Percentiles rank a stretch among this genome's conserved stretches.
Evolutionary conservation across 805 yeast genomes (phyloP).

Genomic region (Saccharomycopsis vini): DNA sequence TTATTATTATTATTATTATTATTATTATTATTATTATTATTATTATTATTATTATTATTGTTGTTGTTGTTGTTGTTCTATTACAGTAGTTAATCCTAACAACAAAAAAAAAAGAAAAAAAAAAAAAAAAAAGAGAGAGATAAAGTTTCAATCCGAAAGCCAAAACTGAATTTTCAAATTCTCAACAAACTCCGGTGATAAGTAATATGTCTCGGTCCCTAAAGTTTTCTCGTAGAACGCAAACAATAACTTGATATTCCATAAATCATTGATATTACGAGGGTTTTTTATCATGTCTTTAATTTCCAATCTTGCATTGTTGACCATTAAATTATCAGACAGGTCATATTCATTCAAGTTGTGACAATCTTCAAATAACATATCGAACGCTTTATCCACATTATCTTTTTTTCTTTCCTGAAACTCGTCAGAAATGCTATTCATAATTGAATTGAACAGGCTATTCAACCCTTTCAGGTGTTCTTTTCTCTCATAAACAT

Average conservation of each 20-base stretch:
- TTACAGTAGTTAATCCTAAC: background rate
- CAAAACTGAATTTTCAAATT: slow-evolving; percentile 38
- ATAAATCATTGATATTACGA: slow-evolving; percentile 41
- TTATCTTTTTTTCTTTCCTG: background rate
- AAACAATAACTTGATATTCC: slow-evolving; percentile 56
- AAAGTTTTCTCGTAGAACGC: slow-evolving; percentile 44
- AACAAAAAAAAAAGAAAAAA: background rate
- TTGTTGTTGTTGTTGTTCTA: background rate
- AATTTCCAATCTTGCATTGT: slow-evolving; percentile 51
- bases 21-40: no score
- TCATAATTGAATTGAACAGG: slow-evolving; percentile 26
- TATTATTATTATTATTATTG: background rate
- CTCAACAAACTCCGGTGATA: slow-evolving; percentile 45
- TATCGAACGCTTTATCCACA: slow-evolving; percentile 13
- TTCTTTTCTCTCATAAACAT: slow-evolving; percentile 37
- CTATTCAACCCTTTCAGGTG: slow-evolving; percentile 19
- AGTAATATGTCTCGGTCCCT: slow-evolving; percentile 31
- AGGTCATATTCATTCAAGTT: slow-evolving; percentile 1
- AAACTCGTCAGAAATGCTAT: slow-evolving; percentile 4
- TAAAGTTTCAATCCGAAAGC: slow-evolving; percentile 15
- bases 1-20: no score
- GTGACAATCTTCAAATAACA: slow-evolving; percentile 2
- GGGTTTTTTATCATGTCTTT: slow-evolving; percentile 35
- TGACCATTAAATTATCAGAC: slow-evolving; percentile 22
- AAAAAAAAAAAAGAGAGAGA: no score